Evolutionary conservation across 2,329 filamentous ascomycete genomes (phyloP), one percentile per base, ranked within the genome.

Genomic region (Fusarium musae): DNA sequence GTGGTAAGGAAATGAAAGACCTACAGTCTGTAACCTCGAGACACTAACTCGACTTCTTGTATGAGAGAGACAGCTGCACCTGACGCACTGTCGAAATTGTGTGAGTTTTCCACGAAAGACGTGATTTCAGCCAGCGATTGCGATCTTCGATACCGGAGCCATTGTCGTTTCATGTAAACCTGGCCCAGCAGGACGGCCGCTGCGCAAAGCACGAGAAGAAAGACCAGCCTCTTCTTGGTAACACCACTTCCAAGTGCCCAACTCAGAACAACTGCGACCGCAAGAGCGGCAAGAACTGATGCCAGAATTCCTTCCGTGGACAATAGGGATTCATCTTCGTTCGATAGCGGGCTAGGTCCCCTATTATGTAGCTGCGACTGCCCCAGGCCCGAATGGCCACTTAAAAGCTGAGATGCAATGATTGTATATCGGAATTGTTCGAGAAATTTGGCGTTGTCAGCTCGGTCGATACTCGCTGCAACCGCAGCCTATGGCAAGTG

Each of bases 41-140:
- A 97, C 32, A 98, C 95, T 37, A 98, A 87, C 83, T 98, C 95
- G n/a, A 98, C 95, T 83, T 98, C 95, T 81, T 97, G 95, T 70
- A 98, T 92, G 68, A 97, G 88, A 42, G 93, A 91, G 62, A 97
- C 86, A 5, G 93, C 93, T 37, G 93, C 92, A 43, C 91, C 91
- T 44, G 90, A 91, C 28, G 92, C 92, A 44, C 91, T 90, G 82
- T 98, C 95, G 76, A 97, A 94, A 56, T 92, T 90, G 79, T 97
- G 94, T 43, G 94, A 91, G 78, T 90, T 91, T 52, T 89, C 86
- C 50, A 96, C 91, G 73, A 97, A 90, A 2, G 86, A 83, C 16
- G 90, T 89, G 9, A 93, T 90, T 70, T 92, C 90, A 39, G 90
- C 86, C 42, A 97, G 86, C 1, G 93, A 91, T 79, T 95, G 91